Percentiles rank a stretch among this genome's conserved stretches.
These are phyloP conservation scores for Thyridium curvatum DNA, from an alignment of 2,329 filamentous ascomycete species.

Conservation along the genomic window DNA sequence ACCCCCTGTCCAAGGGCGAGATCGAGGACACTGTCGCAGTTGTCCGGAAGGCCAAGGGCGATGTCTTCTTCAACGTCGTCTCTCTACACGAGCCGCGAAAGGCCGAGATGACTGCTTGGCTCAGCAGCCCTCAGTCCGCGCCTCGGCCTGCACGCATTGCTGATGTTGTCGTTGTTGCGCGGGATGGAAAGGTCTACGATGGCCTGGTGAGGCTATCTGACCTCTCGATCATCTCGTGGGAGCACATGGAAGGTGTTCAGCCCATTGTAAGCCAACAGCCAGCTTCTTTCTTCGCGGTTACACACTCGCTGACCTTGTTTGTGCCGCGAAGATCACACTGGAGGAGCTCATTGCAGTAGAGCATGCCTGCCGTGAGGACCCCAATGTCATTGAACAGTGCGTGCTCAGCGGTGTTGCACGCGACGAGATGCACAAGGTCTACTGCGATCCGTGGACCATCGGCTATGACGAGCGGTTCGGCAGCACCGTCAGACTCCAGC, in stretches of 20 bases:
- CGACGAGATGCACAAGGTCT: slow-evolving; percentile 90
- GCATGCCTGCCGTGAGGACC: slow-evolving; percentile 65
- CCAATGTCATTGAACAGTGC: slow-evolving; percentile 87
- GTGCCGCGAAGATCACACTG: slow-evolving; percentile 64
- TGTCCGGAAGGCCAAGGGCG: slow-evolving; percentile 62
- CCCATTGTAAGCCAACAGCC: slow-evolving; percentile 54
- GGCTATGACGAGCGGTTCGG: slow-evolving; percentile 90
- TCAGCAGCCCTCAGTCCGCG: slow-evolving; percentile 55
- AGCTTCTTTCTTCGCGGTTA: background rate
- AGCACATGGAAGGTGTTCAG: slow-evolving; percentile 68
- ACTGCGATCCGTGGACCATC: slow-evolving; percentile 95
- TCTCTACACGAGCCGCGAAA: slow-evolving; percentile 82
- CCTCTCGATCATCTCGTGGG: slow-evolving; percentile 66
- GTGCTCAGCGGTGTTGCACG: slow-evolving; percentile 71
- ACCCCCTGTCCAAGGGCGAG: slow-evolving; percentile 67
- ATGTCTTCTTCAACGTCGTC: slow-evolving; percentile 80
- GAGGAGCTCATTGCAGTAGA: slow-evolving; percentile 84
- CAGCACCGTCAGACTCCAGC: slow-evolving; percentile 71
- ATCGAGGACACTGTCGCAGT: slow-evolving; percentile 66
- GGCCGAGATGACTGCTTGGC: slow-evolving; percentile 74
- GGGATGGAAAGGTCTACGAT: slow-evolving; percentile 75
- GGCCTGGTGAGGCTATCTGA: slow-evolving; percentile 69
- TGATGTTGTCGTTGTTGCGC: slow-evolving; percentile 76
- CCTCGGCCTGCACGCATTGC: slow-evolving; percentile 65
- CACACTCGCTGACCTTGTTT: background rate